These are phyloP conservation scores for Tetraselmis striata DNA, from an alignment of 139 green algal species.

Conservation along the genomic window DNA sequence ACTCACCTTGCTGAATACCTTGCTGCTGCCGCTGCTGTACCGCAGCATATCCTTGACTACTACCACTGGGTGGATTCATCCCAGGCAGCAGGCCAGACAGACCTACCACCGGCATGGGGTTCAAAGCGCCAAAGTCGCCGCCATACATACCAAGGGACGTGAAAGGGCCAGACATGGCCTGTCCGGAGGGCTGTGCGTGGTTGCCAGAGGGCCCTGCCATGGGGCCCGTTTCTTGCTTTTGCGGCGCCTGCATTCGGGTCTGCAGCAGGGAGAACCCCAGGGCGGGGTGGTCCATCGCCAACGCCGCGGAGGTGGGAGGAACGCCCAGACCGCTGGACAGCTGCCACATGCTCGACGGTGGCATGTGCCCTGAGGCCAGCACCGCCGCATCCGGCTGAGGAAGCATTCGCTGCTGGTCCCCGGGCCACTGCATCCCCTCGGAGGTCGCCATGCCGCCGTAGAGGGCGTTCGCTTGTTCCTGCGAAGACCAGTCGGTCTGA, in stretches of 20 bases:
- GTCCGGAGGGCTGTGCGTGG: neutral
- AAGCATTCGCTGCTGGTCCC: neutral
- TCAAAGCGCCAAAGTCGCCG: neutral
- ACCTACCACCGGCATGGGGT: neutral
- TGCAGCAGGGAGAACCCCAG: neutral
- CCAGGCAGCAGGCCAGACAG: neutral
- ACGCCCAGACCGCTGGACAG: neutral
- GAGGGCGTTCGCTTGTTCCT: neutral
- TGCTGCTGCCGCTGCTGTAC: too few relatives aligned
- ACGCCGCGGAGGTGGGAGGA: neutral
- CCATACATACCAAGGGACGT: too few relatives aligned
- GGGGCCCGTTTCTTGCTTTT: neutral
- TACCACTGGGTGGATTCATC: neutral
- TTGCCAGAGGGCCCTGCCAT: neutral
- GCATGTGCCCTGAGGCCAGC: neutral
- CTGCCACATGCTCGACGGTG: neutral
- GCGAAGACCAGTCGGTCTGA: neutral
- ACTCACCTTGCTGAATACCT: too few relatives aligned
- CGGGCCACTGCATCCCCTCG: neutral
- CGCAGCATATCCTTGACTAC: neutral
- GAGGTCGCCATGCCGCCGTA: neutral
- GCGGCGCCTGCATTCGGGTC: neutral
- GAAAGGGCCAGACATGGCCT: too few relatives aligned
- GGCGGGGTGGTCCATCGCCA: neutral
- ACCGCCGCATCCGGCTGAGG: neutral